Base-by-base conservation (phyloP, 306 rosid genomes). In the Luffa acutangula region DNA sequence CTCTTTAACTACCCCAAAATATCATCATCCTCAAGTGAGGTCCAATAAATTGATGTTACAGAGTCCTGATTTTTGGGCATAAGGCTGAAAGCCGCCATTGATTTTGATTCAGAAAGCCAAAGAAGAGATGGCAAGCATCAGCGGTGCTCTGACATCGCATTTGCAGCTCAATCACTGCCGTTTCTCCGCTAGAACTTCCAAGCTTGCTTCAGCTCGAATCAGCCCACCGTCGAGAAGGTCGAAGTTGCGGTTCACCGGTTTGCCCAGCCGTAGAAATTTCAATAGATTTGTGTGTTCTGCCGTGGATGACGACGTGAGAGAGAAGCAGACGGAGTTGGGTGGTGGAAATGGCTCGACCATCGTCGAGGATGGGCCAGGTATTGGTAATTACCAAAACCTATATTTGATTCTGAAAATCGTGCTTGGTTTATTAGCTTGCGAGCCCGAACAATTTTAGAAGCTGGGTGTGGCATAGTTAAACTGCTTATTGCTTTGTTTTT, bases 341-440 rank as follows among this genome's bases (percentile, higher is more conserved):
- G 81, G 78, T 36, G 70, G 87, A 18, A 81, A 85, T 73, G 93
- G 87, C 79, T 85, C 96, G 9, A 90, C 89, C 65, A 3, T 66
- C 31, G 66, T 89, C 41, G 96, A 89, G 71, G 97, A 90, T 77
- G 89, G 93, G 74, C 96, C 88, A 15, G 88, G 93, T 89, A 82
- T 75, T 78, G 65, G 91, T 89, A 81, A 81, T 79, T 78, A 51
- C 18, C 81, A 14, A 53, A 54, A 53, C 49, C 65, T 45, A 20
- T 9, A 25, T 12, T 0, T 62, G 17, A 60, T 43, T n/a, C 7
- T 14, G 48, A 56, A 11, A 18, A 31, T 72, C 58, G 53, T 66
- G 14, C 7, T 46, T 25, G 57, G 72, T 37, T 37, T 5, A 21
- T 77, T 52, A 12, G 54, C 46, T 69, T 69, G 53, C 18, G 53